phyloP scores from a whole-genome alignment of 352 stramenopile species.

The Globisporangium acanthophoron region DNA sequence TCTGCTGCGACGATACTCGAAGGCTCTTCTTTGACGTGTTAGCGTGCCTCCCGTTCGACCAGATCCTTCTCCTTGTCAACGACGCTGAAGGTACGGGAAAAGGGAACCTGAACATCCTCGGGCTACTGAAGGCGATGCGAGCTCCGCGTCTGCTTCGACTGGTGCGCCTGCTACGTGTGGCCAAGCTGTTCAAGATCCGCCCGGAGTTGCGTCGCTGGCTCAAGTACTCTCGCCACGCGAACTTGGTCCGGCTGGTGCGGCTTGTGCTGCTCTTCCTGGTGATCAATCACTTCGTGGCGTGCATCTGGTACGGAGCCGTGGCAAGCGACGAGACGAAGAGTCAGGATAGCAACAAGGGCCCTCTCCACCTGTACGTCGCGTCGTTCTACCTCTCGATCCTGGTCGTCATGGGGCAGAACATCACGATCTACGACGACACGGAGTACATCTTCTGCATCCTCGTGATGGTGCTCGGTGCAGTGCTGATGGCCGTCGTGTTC shows the following conservation, averaged over 20 bases:
- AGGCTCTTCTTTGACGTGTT: slow-evolving; percentile 78
- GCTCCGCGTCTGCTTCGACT: slow-evolving; percentile 64
- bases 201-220: slow-evolving; percentile 74
- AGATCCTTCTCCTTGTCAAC: slow-evolving; percentile 47
- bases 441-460: slow-evolving; percentile 75
- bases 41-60: slow-evolving; percentile 73
- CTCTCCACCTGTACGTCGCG: slow-evolving; percentile 48
- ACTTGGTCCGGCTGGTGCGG: slow-evolving; percentile 60
- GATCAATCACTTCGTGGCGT: slow-evolving; percentile 77
- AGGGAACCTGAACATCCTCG: slow-evolving; percentile 55
- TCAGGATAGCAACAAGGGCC: slow-evolving; percentile 20
- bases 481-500: slow-evolving; percentile 85
- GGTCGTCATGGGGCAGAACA: slow-evolving; percentile 80
- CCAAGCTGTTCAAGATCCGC: slow-evolving; percentile 70
- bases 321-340: slow-evolving; percentile 48
- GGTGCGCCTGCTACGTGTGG: slow-evolving; percentile 53
- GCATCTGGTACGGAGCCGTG: slow-evolving; percentile 65
- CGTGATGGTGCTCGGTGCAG: slow-evolving; percentile 61
- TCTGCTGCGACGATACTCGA: not conserved
- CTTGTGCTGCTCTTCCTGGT: slow-evolving; percentile 65
- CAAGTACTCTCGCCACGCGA: slow-evolving; percentile 75
- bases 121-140: slow-evolving; percentile 62
- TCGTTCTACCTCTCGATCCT: slow-evolving; percentile 65
- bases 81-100: slow-evolving; percentile 22
- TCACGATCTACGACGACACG: slow-evolving; percentile 51